Evolutionary conservation across 2,329 filamentous ascomycete species (phyloP).

Genomic region (Sporothrix schenckii): DNA sequence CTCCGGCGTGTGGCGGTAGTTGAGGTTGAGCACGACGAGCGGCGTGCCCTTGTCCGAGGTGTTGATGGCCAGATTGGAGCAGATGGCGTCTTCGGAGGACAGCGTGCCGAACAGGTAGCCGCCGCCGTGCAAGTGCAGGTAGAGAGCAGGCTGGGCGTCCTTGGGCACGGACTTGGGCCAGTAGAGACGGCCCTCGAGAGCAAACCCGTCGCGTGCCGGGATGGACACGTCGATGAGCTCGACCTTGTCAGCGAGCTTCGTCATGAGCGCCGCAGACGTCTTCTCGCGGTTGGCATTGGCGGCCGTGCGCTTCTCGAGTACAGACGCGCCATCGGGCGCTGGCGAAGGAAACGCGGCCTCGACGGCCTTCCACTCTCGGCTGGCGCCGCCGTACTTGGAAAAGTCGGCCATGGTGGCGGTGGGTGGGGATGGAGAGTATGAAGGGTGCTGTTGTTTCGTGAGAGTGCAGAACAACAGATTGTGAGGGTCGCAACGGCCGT

Average conservation of each 20-base stretch:
- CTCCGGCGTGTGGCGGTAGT: constrained; percentile 63
- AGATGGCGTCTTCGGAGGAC: constrained; percentile 56
- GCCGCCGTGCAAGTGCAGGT: constrained; percentile 37
- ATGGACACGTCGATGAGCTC: constrained; percentile 42
- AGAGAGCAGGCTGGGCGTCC: constrained; percentile 50
- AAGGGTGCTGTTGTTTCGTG: neutral
- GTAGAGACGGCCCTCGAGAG: constrained; percentile 40
- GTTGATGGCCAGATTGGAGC: constrained; percentile 51
- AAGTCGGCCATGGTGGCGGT: constrained; percentile 37
- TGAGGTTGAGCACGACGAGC: constrained; percentile 46
- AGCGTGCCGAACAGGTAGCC: constrained; percentile 58
- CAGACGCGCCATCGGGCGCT: constrained; percentile 35
- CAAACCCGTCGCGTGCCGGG: constrained; percentile 35
- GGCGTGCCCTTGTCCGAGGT: constrained; percentile 1
- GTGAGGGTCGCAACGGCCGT: neutral
- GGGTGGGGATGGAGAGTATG: neutral
- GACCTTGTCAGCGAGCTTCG: constrained; percentile 39
- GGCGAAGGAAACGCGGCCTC: constrained; percentile 42
- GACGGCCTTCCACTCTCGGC: constrained; percentile 50
- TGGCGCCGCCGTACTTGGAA: constrained; percentile 48
- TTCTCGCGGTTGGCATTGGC: constrained; percentile 45
- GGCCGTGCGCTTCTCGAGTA: constrained; percentile 38
- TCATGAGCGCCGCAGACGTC: constrained; percentile 41
- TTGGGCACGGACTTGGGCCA: constrained; percentile 48
- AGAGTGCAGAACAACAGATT: neutral